Base-by-base conservation (phyloP, 2,329 filamentous ascomycete species). In the Verticillium tricorpus region DNA sequence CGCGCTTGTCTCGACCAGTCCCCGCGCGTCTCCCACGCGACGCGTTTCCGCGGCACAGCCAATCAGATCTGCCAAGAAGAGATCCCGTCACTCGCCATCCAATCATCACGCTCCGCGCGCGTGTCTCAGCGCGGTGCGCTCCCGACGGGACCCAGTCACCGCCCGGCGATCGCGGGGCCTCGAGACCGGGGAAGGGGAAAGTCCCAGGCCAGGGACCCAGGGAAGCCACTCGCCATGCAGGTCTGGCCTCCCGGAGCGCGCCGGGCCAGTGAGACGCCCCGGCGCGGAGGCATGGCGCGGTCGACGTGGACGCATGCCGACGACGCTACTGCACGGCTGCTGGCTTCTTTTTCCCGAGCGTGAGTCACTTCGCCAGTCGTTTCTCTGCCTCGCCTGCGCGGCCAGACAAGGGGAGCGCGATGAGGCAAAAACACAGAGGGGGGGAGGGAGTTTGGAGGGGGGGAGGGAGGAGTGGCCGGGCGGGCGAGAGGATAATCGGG, bases 201-300 rank as follows among this genome's bases (percentile, higher is more conserved):
- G 34, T 14, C 14, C 34, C 34, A 35, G 34, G 34, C 5, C 28
- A 28, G 45, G 39, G 17, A 22, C 22, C 45, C 45, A 50, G 9
- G 45, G 45, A n/a, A 4, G 28, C 28, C 28, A 28, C 28, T 28
- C 22, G 34, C n/a, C 35, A 45, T 58, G 57, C 57, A 58, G 35
- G 57, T 58, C 57, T 37, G 25, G 57, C 45, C 14, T n/a, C 37
- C 35, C 57, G 57, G 57, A 28, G 57, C 45, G 25, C 34, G 57
- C 35, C 57, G 57, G 57, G 22, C 57, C 57, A 58, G 35, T 58
- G 19, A 58, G 57, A 15, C 15, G n/a, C 6, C 25, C 35, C 56
- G 56, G 34, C 56, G 56, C 56, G 56, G 35, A 6, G 32, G 19
- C 19, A 15, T 17, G 19, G 6, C 56, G 56, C 56, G 56, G 35